Percentiles rank a stretch among this genome's conserved stretches.
phyloP scores from a whole-genome alignment of 140 eudicot species.

The Cichorium intybus region DNA sequence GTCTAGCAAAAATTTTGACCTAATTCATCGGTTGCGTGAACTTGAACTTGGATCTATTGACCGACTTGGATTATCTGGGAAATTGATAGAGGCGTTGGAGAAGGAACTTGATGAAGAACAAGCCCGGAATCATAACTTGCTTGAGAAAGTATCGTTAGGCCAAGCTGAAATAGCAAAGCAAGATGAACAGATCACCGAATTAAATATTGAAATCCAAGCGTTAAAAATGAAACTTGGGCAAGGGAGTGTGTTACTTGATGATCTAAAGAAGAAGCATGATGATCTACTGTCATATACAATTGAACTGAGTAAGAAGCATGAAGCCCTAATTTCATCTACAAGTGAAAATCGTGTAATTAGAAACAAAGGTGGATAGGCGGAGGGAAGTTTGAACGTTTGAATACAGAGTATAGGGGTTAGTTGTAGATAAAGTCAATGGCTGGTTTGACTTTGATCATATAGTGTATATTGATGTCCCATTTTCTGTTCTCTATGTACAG shows the following conservation, averaged over 20 bases:
- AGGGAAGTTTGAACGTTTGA: too few species aligned
- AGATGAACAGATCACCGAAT: constrained; percentile 31
- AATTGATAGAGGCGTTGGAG: constrained; percentile 4
- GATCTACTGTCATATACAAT: constrained; percentile 24
- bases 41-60: too few species aligned
- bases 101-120: constrained; percentile 33
- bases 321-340: too few species aligned
- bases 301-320: too few species aligned
- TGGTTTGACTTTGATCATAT: too few species aligned
- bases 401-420: too few species aligned
- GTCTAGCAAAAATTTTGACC: neutral
- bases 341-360: constrained; percentile 39
- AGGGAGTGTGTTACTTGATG: constrained; percentile 20
- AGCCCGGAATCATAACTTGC: constrained; percentile 25
- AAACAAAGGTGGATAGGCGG: constrained; percentile 47
- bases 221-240: constrained; percentile 26
- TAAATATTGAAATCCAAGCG: constrained; percentile 29
- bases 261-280: constrained; percentile 32
- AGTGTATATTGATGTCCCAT: too few species aligned
- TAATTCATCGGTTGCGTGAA: too few species aligned
- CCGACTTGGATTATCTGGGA: too few species aligned
- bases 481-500: too few species aligned
- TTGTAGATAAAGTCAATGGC: too few species aligned
- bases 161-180: constrained; percentile 19
- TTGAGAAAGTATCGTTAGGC: constrained; percentile 22